Evolutionary conservation across 768 basidiomycete species (phyloP).

Genomic region (Roridomyces roridus): DNA sequence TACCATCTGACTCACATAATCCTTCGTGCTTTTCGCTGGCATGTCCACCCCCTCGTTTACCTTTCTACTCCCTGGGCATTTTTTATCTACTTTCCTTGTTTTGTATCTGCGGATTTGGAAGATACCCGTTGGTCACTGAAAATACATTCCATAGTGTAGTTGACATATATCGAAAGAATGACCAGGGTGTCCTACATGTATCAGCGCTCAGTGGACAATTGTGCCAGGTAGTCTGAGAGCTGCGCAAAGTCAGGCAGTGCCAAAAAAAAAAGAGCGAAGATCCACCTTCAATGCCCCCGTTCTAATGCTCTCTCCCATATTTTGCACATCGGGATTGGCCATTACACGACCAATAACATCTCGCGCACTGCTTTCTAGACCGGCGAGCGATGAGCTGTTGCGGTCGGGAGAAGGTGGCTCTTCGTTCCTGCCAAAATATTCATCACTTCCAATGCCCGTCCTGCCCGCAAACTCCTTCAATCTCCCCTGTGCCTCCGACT

Average conservation of each 20-base stretch:
- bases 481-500: slow-evolving; percentile 80
- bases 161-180: too few species aligned
- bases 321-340: slow-evolving; percentile 88
- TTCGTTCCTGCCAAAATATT: slow-evolving; percentile 95
- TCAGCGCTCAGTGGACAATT: slow-evolving; percentile 21
- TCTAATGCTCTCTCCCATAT: slow-evolving; percentile 78
- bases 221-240: slow-evolving; percentile 27
- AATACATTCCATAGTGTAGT: too few species aligned
- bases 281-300: slow-evolving; percentile 83
- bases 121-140: not conserved
- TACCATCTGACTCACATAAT: slow-evolving; percentile 24
- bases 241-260: not conserved
- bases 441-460: slow-evolving; percentile 90
- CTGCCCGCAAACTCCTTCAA: slow-evolving; percentile 90
- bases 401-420: slow-evolving; percentile 40
- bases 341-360: slow-evolving; percentile 79
- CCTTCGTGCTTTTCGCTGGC: slow-evolving; percentile 11
- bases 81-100: slow-evolving; percentile 6
- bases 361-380: slow-evolving; percentile 65
- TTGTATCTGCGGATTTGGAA: slow-evolving; percentile 13
- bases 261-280: slow-evolving; percentile 12
- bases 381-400: slow-evolving; percentile 66
- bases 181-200: too few species aligned
- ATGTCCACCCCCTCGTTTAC: slow-evolving; percentile 21
- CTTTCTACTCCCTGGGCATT: slow-evolving; percentile 11